Conservation (phyloP, 805 yeast species). For the Kregervanrija delftensis region DNA sequence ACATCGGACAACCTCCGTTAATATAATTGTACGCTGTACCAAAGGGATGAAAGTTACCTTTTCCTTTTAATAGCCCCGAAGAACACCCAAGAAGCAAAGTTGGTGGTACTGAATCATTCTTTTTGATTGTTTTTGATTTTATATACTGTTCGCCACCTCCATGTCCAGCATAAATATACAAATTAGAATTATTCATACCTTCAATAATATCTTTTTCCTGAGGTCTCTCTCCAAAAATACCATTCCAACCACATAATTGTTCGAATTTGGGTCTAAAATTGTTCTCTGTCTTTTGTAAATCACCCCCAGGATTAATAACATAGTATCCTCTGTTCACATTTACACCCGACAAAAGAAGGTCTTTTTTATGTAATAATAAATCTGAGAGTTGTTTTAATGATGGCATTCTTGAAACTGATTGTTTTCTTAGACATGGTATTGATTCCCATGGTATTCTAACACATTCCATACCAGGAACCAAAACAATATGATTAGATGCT, state of each 20-base stretch:
- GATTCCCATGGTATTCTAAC: constrained; percentile 90
- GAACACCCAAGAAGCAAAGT: constrained; percentile 81
- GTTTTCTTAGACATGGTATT: constrained; percentile 43
- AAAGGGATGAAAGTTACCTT: constrained; percentile 59
- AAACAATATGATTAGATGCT: constrained; percentile 47
- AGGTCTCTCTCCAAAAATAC: constrained; percentile 52
- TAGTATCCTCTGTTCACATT: constrained; percentile 40
- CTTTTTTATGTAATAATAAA: constrained; percentile 22
- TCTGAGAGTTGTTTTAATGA: constrained; percentile 43
- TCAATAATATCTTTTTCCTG: constrained; percentile 43
- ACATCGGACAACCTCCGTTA: constrained; percentile 74
- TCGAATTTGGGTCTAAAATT: constrained; percentile 42
- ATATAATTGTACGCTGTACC: constrained; percentile 77
- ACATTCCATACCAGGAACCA: constrained; percentile 63
- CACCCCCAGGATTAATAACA: constrained; percentile 78
- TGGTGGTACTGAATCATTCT: constrained; percentile 43
- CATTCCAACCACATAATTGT: constrained; percentile 38
- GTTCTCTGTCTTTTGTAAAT: constrained; percentile 59
- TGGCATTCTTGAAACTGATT: constrained; percentile 71
- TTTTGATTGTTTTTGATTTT: constrained; percentile 45
- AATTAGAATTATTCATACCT: constrained; percentile 34
- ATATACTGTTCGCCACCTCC: constrained; percentile 93
- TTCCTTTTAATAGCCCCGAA: constrained; percentile 58
- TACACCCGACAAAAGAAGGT: constrained; percentile 13
- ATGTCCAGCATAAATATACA: constrained; percentile 84